These are phyloP conservation scores for Skeletonema grethae DNA, from an alignment of 108 stramenopile species.

Conservation along the genomic window DNA sequence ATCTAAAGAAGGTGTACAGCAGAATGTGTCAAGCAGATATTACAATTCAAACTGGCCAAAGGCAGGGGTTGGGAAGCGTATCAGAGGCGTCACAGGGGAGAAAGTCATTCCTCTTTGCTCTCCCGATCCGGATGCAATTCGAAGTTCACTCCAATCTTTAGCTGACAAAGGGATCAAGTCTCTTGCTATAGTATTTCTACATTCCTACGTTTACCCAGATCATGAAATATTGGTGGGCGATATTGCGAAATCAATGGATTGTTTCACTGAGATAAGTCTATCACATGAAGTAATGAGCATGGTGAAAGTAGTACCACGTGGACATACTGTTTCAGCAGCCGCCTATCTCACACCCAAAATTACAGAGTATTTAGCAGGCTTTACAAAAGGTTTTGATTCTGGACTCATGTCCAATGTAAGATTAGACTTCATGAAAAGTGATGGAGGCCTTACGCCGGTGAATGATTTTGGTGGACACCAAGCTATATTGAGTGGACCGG, in stretches of 20 bases:
- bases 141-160: slow-evolving; percentile 65
- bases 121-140: slow-evolving; percentile 72
- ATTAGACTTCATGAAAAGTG: slow-evolving; percentile 96
- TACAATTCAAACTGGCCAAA: slow-evolving; percentile 24
- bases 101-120: slow-evolving; percentile 49
- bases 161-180: slow-evolving; percentile 77
- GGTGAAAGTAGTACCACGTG: slow-evolving; percentile 94
- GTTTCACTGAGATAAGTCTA: slow-evolving; percentile 90
- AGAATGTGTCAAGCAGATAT: slow-evolving; percentile 15
- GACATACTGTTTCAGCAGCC: slow-evolving; percentile 93
- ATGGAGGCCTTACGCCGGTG: slow-evolving; percentile 96
- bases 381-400: slow-evolving; percentile 90
- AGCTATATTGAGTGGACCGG: slow-evolving; percentile 92
- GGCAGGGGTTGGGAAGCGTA: slow-evolving; percentile 39
- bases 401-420: slow-evolving; percentile 70
- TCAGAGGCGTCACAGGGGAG: slow-evolving; percentile 85
- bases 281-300: slow-evolving; percentile 91
- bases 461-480: slow-evolving; percentile 94
- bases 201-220: slow-evolving; percentile 80
- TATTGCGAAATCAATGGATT: slow-evolving; percentile 82
- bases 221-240: slow-evolving; percentile 88
- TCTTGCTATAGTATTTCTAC: slow-evolving; percentile 89
- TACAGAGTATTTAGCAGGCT: slow-evolving; percentile 80
- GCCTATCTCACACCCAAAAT: slow-evolving; percentile 98
- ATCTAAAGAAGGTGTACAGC: not conserved